Percentiles rank a stretch among this genome's conserved stretches.
These are phyloP conservation scores for Trichoderma atroviride DNA, from an alignment of 2,329 filamentous ascomycete genomes.

Conservation along the genomic window DNA sequence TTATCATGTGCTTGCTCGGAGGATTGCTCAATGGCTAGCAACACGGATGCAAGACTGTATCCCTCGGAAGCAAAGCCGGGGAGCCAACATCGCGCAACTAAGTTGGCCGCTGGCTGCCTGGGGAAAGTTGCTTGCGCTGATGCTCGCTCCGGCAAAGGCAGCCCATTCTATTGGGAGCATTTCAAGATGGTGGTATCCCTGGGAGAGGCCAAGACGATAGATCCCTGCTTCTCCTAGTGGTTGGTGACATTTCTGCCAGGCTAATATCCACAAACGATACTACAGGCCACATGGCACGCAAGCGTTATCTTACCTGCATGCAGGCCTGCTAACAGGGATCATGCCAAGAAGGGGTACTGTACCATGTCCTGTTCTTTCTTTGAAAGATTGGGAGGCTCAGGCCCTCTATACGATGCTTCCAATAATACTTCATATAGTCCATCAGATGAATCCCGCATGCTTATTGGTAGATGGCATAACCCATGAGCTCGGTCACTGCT, in stretches of 20 bases:
- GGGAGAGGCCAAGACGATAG: neutral
- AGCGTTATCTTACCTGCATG: slow-evolving; percentile 16
- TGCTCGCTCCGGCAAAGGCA: slow-evolving; percentile 1
- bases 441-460: neutral
- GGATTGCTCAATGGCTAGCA: neutral
- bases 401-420: neutral
- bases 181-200: neutral
- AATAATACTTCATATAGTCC: neutral
- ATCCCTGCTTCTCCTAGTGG: neutral
- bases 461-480: neutral
- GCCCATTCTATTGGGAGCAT: neutral
- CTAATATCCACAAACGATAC: neutral
- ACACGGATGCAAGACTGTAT: neutral
- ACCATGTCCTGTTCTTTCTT: neutral
- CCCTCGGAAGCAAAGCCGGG: slow-evolving; percentile 1
- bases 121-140: neutral
- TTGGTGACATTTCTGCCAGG: slow-evolving; percentile 1
- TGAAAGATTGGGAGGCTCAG: neutral
- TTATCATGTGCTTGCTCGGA: slow-evolving; percentile 2
- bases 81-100: neutral
- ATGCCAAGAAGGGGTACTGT: neutral
- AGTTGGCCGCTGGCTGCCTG: neutral
- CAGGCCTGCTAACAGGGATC: neutral
- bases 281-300: slow-evolving; percentile 14
- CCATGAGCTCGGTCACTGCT: neutral